Evolutionary conservation across 306 rosid species (phyloP), one percentile per base, ranked within the genome.

Genomic region (Prunus armeniaca): DNA sequence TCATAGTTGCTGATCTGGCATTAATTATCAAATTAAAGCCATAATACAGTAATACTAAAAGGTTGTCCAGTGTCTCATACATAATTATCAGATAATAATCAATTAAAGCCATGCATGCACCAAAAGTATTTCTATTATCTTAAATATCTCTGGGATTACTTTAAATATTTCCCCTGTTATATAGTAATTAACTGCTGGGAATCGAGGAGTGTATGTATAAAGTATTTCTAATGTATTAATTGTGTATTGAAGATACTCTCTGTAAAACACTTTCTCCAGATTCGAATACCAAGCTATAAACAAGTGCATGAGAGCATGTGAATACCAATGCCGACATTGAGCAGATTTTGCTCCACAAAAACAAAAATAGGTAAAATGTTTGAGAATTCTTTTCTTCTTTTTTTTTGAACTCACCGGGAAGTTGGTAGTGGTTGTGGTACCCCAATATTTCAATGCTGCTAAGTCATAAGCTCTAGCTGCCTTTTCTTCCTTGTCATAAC

Each of bases 381-480:
- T 1, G n/a, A 28, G 41, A 12, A 58, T 11, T 62, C 20, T 28
- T 62, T 14, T 8, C 3, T 6, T 27, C 5, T 2, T 9, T 2
- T 63, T 15, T 28, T 22, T 1, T 25, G 1, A 57, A 79, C 88
- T 80, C 83, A 93, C 98, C 12, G 98, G 98, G 43, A 93, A 93
- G 82, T 93, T 93, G 45, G 98, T 93, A 45, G 98, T 93, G 12
- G 98, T 93, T 7, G 97, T 91, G 79, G 96, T 84, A 56, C 98
- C 98, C 98, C 98, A 93, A 65, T 93, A 93, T 82, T 93, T 93
- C 46, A 93, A 83, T 72, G 98, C 98, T 64, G 98, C 98, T 62
- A 93, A 84, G 84, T 93, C 98, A 38, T 93, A 93, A 72, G 98
- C 91, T 82, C 97, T 89, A 34, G 98, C 98, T 72, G 97, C 98